Evolutionary conservation across 1,139 yeast species (phyloP).

Genomic region (Kurtzmaniella quercitrusa): DNA sequence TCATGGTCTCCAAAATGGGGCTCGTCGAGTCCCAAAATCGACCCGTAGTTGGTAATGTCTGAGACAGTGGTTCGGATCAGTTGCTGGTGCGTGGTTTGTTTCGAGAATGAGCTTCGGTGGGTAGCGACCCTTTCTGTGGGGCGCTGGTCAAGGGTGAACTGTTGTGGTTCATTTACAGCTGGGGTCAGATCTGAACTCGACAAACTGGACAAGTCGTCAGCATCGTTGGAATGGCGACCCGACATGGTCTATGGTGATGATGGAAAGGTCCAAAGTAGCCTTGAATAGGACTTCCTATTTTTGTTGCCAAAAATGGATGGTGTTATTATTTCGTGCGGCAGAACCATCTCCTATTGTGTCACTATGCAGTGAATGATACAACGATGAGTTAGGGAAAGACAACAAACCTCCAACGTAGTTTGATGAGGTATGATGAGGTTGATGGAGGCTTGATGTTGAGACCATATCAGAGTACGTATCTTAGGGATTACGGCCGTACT

Average conservation of each 20-base stretch:
- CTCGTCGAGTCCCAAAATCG: neutral
- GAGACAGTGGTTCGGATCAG: neutral
- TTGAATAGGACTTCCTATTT: neutral
- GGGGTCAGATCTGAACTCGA: neutral
- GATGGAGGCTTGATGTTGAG: too few species aligned
- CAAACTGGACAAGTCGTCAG: neutral
- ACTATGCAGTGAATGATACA: neutral
- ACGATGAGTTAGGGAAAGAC: neutral
- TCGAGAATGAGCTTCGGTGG: neutral
- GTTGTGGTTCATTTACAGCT: neutral
- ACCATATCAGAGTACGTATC: too few species aligned
- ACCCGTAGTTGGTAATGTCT: neutral
- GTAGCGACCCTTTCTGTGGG: neutral
- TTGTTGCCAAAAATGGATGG: too few species aligned
- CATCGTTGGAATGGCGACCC: neutral
- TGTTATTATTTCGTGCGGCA: neutral
- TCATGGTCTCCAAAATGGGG: neutral
- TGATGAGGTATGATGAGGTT: too few species aligned
- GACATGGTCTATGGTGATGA: neutral
- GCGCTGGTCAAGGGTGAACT: neutral
- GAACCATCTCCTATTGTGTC: too few species aligned
- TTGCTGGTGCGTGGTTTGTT: neutral
- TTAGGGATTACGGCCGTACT: too few species aligned
- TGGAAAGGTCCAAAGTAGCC: too few species aligned
- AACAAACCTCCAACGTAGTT: too few species aligned